phyloP scores from a whole-genome alignment of 306 rosid species.

The Gleditsia sinensis region DNA sequence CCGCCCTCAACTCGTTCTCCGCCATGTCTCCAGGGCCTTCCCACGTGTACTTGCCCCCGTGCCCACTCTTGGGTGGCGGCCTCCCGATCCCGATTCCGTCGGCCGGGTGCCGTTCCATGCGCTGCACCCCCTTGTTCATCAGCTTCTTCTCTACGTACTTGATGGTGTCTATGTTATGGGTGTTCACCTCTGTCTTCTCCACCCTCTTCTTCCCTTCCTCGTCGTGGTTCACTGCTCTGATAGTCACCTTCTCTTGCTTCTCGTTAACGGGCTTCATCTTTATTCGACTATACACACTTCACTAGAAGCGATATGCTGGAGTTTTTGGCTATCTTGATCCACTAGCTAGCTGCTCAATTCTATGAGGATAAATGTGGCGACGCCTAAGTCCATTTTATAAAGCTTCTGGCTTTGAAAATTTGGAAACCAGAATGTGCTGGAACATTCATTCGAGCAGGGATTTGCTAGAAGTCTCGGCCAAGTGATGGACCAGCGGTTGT shows the following conservation, averaged over 20 bases:
- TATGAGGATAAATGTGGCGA: too few species aligned
- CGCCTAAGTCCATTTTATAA: too few species aligned
- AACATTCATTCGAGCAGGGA: not conserved
- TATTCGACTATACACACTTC: too few species aligned
- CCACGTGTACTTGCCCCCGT: constrained; percentile 87
- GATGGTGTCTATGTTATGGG: constrained; percentile 61
- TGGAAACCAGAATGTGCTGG: constrained; percentile 32
- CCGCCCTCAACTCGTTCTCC: constrained; percentile 46
- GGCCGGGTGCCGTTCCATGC: constrained; percentile 70
- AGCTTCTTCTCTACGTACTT: constrained; percentile 74
- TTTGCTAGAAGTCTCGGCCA: constrained; percentile 35
- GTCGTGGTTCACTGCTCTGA: constrained; percentile 59
- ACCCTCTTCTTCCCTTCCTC: constrained; percentile 64
- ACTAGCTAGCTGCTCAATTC: too few species aligned
- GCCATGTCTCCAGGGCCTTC: constrained; percentile 61
- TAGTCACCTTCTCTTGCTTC: constrained; percentile 52
- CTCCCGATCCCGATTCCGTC: constrained; percentile 50
- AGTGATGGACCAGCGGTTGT: not conserved
- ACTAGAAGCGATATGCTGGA: too few species aligned
- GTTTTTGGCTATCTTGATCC: too few species aligned
- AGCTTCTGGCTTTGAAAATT: not conserved
- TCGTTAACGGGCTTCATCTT: constrained; percentile 66
- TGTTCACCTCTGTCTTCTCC: constrained; percentile 49
- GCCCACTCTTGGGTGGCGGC: constrained; percentile 68
- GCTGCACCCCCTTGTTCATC: constrained; percentile 59